A percentile compares a stretch with the other conserved stretches of the same genome.
Evolutionary conservation across 2,329 filamentous ascomycete genomes (phyloP).

Genomic region (Colletotrichum aenigma): DNA sequence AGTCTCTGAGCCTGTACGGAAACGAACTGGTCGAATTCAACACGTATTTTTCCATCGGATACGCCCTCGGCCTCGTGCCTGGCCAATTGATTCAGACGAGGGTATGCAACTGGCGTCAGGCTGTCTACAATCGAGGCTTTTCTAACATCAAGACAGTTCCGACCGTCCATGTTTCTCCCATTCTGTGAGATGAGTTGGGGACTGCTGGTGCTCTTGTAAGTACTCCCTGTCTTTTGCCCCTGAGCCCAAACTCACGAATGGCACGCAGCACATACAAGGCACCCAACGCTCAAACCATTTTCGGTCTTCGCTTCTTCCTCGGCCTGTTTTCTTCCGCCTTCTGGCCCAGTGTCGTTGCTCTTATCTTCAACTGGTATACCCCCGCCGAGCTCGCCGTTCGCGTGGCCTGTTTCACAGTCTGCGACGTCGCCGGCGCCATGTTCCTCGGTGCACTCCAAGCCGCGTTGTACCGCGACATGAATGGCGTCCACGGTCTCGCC

Average conservation of each 20-base stretch:
- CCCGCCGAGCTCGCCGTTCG: conserved; percentile 42
- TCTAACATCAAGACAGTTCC: not conserved
- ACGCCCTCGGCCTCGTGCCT: conserved; percentile 28
- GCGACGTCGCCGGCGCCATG: conserved; percentile 46
- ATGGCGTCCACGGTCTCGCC: conserved; percentile 40
- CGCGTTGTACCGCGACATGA: conserved; percentile 44
- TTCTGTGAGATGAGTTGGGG: conserved; percentile 43
- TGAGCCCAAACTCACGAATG: conserved; percentile 1
- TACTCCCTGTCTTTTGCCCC: not conserved
- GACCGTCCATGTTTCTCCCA: conserved; percentile 24
- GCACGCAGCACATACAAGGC: conserved; percentile 26
- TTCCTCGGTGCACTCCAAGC: conserved; percentile 49
- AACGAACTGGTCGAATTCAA: conserved; percentile 29
- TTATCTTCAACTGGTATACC: conserved; percentile 55
- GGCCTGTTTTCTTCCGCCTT: conserved; percentile 36
- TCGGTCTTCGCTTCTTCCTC: conserved; percentile 39
- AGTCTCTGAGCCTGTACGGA: conserved; percentile 34
- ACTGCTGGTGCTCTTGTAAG: conserved; percentile 22
- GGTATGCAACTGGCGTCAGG: not conserved
- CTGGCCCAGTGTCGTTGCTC: conserved; percentile 36
- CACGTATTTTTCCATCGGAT: conserved; percentile 26
- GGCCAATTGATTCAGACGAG: conserved; percentile 31
- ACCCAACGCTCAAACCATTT: conserved; percentile 33
- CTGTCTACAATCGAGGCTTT: not conserved
- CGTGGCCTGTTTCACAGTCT: conserved; percentile 47